Base-by-base conservation (phyloP, 2,329 filamentous ascomycete species). In the Monosporascus sp. region DNA sequence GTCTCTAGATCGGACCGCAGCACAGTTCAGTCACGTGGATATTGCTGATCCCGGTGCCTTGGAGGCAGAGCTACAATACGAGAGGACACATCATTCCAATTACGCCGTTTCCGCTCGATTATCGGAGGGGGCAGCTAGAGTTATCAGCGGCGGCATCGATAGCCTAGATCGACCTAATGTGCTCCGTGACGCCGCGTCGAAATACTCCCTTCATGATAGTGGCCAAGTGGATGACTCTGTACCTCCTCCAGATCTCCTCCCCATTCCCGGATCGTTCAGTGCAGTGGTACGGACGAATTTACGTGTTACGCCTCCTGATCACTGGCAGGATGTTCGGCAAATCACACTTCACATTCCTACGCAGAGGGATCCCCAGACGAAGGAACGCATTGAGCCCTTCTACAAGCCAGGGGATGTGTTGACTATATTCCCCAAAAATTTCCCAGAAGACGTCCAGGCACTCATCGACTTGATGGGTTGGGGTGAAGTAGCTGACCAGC, bases 301-400 rank as follows among this genome's bases (percentile, higher is more conserved):
- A 19, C 82, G 92, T 17, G 70, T 96, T 6, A 99, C 94, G 0
- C 85, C 92, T 0, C 48, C 69, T 1, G 74, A 76, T 1, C 94
- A 99, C 72, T 97, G 91, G 86, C 94, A 99, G 74, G 94, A 99
- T 72, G 93, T 97, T 45, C 88, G 94, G 0, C 82, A 89, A 50
- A 71, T 97, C n/a, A 79, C 76, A 1, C 76, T 97, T 16, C 76
- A 74, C 8, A 61, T 83, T 67, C 11, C 37, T 49, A 55, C 52
- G 22, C 37, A 46, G 40, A 41, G 38, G 43, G 24, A n/a, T 26
- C 52, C n/a, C 58, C 9, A 56, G 6, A 51, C 56, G 19, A 22
- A 63, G 2, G 57, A 60, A 2, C 50, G 69, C 76, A 14, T 62
- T 71, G 3, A 66, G 64, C 46, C 59, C 65, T 2, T 69, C 72